A percentile compares a stretch with the other conserved stretches of the same genome.
phyloP scores from a whole-genome alignment of 306 rosid species.

The Dicorynia guianensis region DNA sequence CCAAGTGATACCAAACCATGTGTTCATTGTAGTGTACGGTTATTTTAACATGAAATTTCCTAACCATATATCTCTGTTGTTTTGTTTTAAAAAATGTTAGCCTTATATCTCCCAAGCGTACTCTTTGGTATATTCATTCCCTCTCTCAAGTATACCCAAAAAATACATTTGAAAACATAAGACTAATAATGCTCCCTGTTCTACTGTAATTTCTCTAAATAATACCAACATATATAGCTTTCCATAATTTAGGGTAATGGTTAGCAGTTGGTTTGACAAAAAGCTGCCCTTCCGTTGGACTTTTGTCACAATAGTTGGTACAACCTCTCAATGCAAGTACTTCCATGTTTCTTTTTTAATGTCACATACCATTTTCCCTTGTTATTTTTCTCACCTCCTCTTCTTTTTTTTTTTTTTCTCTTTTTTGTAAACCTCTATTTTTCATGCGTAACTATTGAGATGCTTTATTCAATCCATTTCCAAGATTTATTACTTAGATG shows the following conservation, averaged over 20 bases:
- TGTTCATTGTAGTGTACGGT: not conserved
- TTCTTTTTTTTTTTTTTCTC: not conserved
- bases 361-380: not conserved
- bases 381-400: not conserved
- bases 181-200: too few relatives aligned
- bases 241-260: constrained; percentile 19
- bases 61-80: constrained; percentile 3
- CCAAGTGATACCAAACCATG: not conserved
- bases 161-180: too few relatives aligned
- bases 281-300: not conserved
- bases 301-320: constrained; percentile 5
- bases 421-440: not conserved
- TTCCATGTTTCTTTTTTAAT: not conserved
- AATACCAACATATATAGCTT: constrained; percentile 12
- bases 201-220: not conserved
- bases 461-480: not conserved
- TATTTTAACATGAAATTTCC: constrained; percentile 9
- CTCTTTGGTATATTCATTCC: too few relatives aligned
- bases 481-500: constrained; percentile 5
- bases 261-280: constrained; percentile 10
- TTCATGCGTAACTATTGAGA: constrained; percentile 15
- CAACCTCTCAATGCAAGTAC: not conserved
- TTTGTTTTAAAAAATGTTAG: too few relatives aligned
- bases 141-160: too few relatives aligned
- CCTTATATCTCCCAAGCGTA: too few relatives aligned